Percentiles rank a stretch among this genome's conserved stretches.
phyloP scores from a whole-genome alignment of 2,329 filamentous ascomycete species.

The Penicillium olsonii region DNA sequence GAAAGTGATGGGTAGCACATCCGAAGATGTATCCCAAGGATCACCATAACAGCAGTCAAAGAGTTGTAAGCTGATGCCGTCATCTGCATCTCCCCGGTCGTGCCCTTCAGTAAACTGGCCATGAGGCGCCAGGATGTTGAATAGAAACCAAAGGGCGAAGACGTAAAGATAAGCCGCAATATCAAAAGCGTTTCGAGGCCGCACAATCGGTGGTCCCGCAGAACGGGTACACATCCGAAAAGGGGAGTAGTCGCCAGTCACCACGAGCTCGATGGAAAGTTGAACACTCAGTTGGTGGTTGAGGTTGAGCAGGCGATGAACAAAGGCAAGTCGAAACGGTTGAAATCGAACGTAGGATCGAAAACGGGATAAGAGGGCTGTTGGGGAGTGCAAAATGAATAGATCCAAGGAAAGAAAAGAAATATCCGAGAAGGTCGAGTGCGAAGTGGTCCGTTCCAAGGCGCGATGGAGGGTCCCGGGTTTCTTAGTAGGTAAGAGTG shows the following conservation, averaged over 20 bases:
- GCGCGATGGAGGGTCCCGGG: slow-evolving; percentile 30
- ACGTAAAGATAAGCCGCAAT: slow-evolving; percentile 38
- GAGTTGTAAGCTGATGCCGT: slow-evolving; percentile 26
- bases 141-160: slow-evolving; percentile 26
- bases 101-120: slow-evolving; percentile 19
- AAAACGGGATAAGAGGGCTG: slow-evolving; percentile 37
- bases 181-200: slow-evolving; percentile 34
- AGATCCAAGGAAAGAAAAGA: slow-evolving; percentile 36
- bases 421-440: slow-evolving; percentile 34
- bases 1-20: slow-evolving; percentile 16
- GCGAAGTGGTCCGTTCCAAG: slow-evolving; percentile 31
- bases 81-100: slow-evolving; percentile 37
- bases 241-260: slow-evolving; percentile 15
- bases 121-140: slow-evolving; percentile 19
- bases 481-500: slow-evolving; percentile 30
- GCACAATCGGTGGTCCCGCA: slow-evolving; percentile 24
- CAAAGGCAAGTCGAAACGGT: slow-evolving; percentile 35
- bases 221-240: slow-evolving; percentile 18
- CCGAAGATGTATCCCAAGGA: slow-evolving; percentile 19
- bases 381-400: slow-evolving; percentile 38
- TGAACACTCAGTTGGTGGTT: slow-evolving; percentile 7
- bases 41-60: slow-evolving; percentile 19
- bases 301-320: slow-evolving; percentile 21
- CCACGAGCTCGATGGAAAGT: slow-evolving; percentile 15
- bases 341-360: slow-evolving; percentile 36